Conservation (phyloP, 768 basidiomycete species). For the Fistulinella prunicolor region DNA sequence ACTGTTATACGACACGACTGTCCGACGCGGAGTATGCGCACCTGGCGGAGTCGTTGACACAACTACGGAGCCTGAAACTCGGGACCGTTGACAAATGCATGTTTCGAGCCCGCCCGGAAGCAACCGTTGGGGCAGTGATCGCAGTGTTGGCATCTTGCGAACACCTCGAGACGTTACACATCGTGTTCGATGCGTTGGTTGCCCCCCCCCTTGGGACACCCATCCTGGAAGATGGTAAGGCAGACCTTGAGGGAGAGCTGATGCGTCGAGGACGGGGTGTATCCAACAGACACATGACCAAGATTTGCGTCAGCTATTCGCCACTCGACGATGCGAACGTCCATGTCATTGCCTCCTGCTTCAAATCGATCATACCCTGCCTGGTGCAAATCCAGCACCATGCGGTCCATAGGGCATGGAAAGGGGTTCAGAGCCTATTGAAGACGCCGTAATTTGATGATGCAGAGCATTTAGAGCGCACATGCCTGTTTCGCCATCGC, state of each 20-base stretch:
- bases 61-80: slow-evolving; percentile 13
- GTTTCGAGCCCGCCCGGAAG: slow-evolving; percentile 4
- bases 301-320: slow-evolving; percentile 17
- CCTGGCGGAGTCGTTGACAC: slow-evolving; percentile 10
- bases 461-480: too few relatives aligned
- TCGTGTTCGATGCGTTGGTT: slow-evolving; percentile 19
- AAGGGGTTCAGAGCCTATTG: slow-evolving; percentile 10
- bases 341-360: slow-evolving; percentile 5
- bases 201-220: background rate
- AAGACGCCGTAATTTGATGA: too few relatives aligned
- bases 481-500: too few relatives aligned
- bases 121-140: slow-evolving; percentile 11
- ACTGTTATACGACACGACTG: slow-evolving; percentile 6
- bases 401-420: slow-evolving; percentile 7
- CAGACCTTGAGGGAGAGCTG: too few relatives aligned
- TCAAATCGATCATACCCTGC: slow-evolving; percentile 14
- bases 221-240: background rate
- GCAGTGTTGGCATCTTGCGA: slow-evolving; percentile 12
- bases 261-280: slow-evolving; percentile 2
- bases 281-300: slow-evolving; percentile 9
- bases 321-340: slow-evolving; percentile 9
- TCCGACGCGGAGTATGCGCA: slow-evolving; percentile 9
- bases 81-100: slow-evolving; percentile 13
- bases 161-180: slow-evolving; percentile 12
- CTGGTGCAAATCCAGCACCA: slow-evolving; percentile 6